Conservation (phyloP, 768 basidiomycete genomes). For the Mycena metata region DNA sequence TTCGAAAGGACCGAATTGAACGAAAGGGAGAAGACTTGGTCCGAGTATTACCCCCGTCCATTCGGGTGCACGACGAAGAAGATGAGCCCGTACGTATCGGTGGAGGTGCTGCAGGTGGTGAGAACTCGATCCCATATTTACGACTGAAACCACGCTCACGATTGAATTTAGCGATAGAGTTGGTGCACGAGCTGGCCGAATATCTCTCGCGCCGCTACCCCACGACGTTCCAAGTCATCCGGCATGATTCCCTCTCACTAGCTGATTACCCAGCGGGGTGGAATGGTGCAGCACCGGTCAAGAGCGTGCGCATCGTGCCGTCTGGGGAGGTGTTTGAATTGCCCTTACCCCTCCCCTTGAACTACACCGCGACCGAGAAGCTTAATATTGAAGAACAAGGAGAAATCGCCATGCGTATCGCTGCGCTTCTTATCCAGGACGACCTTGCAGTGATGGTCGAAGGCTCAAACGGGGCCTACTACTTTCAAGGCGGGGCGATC, state of each 20-base stretch:
- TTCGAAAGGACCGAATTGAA: slow-evolving; percentile 68
- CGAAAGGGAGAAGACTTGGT: slow-evolving; percentile 65
- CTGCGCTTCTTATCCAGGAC: slow-evolving; percentile 73
- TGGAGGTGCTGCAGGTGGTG: slow-evolving; percentile 57
- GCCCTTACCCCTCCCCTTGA: slow-evolving; percentile 26
- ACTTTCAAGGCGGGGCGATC: slow-evolving; percentile 82
- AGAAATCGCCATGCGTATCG: slow-evolving; percentile 68
- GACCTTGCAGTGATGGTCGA: slow-evolving; percentile 73
- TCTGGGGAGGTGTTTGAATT: slow-evolving; percentile 61
- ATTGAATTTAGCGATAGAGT: slow-evolving; percentile 64
- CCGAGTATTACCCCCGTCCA: slow-evolving; percentile 54
- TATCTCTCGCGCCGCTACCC: slow-evolving; percentile 77
- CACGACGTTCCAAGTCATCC: slow-evolving; percentile 62
- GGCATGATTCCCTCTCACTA: slow-evolving; percentile 45
- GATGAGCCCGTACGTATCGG: slow-evolving; percentile 59
- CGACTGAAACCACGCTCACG: not conserved
- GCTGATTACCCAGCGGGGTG: slow-evolving; percentile 50
- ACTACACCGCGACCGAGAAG: slow-evolving; percentile 8
- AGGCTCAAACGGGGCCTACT: slow-evolving; percentile 77
- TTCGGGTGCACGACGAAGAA: slow-evolving; percentile 24
- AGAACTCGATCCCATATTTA: slow-evolving; percentile 17
- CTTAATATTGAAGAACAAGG: slow-evolving; percentile 38
- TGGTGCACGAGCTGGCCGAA: slow-evolving; percentile 77
- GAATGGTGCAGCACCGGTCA: slow-evolving; percentile 63
- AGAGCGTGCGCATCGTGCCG: slow-evolving; percentile 65